Percentiles rank a stretch among this genome's conserved stretches.
These are phyloP conservation scores for Aspergillus ruber DNA, from an alignment of 2,329 filamentous ascomycete species.

Conservation along the genomic window DNA sequence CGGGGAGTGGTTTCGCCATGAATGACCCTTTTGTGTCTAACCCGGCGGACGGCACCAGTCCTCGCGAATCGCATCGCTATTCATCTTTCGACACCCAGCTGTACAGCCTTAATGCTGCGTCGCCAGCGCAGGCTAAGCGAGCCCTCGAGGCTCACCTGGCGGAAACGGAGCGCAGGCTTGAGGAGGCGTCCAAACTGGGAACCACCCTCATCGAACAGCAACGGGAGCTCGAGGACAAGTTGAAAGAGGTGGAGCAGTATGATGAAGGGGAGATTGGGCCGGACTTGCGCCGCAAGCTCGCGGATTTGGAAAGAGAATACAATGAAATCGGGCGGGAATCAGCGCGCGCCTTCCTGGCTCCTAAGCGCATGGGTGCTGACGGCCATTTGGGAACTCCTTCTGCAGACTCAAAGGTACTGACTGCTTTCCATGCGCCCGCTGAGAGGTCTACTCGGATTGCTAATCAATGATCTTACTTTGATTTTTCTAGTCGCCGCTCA, in stretches of 20 bases:
- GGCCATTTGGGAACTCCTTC: slow-evolving; percentile 41
- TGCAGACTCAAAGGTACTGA: slow-evolving; percentile 41
- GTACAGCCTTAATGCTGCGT: slow-evolving; percentile 73
- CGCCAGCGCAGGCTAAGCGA: slow-evolving; percentile 78
- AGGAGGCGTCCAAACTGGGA: slow-evolving; percentile 84
- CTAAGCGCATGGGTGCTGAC: slow-evolving; percentile 69
- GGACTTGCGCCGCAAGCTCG: slow-evolving; percentile 74
- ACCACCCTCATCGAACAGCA: slow-evolving; percentile 82
- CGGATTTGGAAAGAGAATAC: slow-evolving; percentile 88
- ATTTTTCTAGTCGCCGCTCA: slow-evolving; percentile 56
- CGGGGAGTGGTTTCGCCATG: slow-evolving; percentile 21
- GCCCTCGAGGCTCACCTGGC: slow-evolving; percentile 85
- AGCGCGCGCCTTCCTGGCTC: slow-evolving; percentile 78
- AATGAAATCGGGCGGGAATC: slow-evolving; percentile 89
- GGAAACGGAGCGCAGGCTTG: slow-evolving; percentile 84
- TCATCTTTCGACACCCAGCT: slow-evolving; percentile 75
- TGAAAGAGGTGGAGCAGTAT: slow-evolving; percentile 77
- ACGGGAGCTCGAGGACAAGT: slow-evolving; percentile 69
- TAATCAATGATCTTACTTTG: neutral
- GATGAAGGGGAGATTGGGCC: slow-evolving; percentile 71
- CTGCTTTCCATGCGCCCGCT: neutral
- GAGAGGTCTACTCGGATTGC: slow-evolving; percentile 6
- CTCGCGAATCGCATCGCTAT: slow-evolving; percentile 57
- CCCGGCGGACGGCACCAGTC: slow-evolving; percentile 37
- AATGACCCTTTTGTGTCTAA: slow-evolving; percentile 55